phyloP scores from a whole-genome alignment of 2,329 filamentous ascomycete genomes.

The Gnomoniopsis smithogilvyi region DNA sequence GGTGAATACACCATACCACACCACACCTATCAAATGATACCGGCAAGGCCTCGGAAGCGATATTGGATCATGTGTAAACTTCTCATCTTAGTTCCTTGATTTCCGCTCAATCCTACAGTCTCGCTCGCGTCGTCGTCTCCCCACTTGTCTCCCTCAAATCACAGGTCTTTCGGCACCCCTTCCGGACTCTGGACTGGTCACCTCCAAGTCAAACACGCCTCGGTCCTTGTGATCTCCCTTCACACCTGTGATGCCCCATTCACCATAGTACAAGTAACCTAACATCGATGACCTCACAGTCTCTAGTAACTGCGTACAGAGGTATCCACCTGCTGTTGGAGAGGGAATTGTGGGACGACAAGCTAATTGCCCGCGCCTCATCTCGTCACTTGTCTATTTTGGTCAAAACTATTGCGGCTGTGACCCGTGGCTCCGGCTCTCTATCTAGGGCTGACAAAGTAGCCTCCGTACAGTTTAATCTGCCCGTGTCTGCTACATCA shows the following conservation, averaged over 20 bases:
- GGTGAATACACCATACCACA: too few species aligned
- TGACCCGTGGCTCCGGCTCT: neutral
- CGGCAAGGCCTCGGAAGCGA: neutral
- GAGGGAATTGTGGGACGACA: neutral
- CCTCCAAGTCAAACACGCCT: conserved; percentile 14
- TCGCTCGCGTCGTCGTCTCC: neutral
- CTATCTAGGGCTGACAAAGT: conserved; percentile 15
- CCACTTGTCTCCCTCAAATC: conserved; percentile 17
- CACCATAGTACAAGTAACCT: neutral
- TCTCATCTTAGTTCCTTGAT: neutral
- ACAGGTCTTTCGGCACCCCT: conserved; percentile 15
- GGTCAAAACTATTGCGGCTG: conserved; percentile 4
- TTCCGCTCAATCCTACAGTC: neutral
- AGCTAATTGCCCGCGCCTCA: neutral
- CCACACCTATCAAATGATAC: neutral
- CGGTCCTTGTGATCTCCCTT: conserved; percentile 5
- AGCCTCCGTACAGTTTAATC: conserved; percentile 15
- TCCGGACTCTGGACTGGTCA: conserved; percentile 8
- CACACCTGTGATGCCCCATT: neutral
- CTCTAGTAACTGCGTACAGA: neutral
- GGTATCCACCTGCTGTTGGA: neutral
- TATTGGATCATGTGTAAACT: neutral
- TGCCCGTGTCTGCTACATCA: neutral
- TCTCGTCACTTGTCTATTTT: conserved; percentile 13
- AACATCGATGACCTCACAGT: neutral